Evolutionary conservation across 768 basidiomycete species (phyloP).

Genomic region (Cubamyces sp.): DNA sequence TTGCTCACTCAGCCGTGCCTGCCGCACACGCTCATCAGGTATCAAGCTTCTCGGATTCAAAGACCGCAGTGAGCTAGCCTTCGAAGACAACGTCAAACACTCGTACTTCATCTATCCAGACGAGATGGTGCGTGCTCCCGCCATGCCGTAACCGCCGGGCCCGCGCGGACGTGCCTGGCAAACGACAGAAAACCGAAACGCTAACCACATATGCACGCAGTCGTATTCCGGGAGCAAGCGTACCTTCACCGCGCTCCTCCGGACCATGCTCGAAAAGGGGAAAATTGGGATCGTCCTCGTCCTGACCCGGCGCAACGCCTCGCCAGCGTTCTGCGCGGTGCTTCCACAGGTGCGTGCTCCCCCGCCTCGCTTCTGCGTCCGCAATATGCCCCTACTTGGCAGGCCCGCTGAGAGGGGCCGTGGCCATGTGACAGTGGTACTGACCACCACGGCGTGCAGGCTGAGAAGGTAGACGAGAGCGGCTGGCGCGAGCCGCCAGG

Average conservation of each 20-base stretch:
- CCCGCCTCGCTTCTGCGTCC: not conserved
- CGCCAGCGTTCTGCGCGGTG: conserved; percentile 81
- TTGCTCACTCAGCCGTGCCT: conserved; percentile 3
- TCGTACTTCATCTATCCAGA: conserved; percentile 91
- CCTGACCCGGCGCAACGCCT: conserved; percentile 68
- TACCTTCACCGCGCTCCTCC: conserved; percentile 86
- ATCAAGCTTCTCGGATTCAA: conserved; percentile 96
- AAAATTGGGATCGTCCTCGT: conserved; percentile 81
- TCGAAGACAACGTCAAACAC: conserved; percentile 93
- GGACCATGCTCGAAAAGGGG: conserved; percentile 78
- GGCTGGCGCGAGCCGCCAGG: conserved; percentile 87
- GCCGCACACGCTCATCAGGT: conserved; percentile 45
- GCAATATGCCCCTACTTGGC: conserved; percentile 22
- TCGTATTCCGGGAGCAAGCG: conserved; percentile 89
- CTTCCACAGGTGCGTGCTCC: conserved; percentile 72
- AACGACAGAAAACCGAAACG: not conserved
- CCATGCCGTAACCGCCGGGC: not conserved
- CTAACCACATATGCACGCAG: conserved; percentile 40
- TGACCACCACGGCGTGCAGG: conserved; percentile 44
- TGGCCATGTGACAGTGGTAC: conserved; percentile 7
- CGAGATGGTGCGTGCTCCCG: conserved; percentile 62
- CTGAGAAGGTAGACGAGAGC: conserved; percentile 67
- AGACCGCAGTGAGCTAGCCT: conserved; percentile 62
- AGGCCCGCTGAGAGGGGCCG: not conserved
- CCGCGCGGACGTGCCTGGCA: conserved; percentile 2